These are phyloP conservation scores for Claviceps capensis DNA, from an alignment of 2,329 filamentous ascomycete species.

Conservation along the genomic window DNA sequence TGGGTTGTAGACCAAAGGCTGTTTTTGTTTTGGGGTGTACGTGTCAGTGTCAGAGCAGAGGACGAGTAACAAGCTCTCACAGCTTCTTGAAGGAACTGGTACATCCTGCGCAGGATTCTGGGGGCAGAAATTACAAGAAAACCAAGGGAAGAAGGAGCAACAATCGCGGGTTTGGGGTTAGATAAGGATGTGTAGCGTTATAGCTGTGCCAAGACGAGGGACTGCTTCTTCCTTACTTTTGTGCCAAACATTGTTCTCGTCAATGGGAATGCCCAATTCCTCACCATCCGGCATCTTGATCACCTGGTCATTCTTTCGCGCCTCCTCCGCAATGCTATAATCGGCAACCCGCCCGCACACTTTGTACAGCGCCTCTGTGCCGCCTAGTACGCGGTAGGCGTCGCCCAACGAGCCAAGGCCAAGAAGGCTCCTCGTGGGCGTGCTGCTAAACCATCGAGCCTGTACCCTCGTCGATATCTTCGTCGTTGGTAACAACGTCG, in stretches of 20 bases:
- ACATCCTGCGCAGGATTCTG: no score
- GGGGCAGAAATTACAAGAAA: background rate
- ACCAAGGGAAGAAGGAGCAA: background rate
- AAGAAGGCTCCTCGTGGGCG: conserved; percentile 19
- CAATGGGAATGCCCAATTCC: conserved; percentile 49
- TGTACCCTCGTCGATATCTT: conserved; percentile 9
- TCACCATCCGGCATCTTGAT: conserved; percentile 64
- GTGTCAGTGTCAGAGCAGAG: background rate
- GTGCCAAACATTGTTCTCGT: conserved; percentile 48
- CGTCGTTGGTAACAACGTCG: background rate
- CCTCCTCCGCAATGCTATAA: conserved; percentile 59
- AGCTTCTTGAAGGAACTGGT: no score
- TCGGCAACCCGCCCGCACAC: conserved; percentile 58
- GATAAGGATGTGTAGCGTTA: conserved; percentile 3
- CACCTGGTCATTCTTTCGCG: conserved; percentile 51
- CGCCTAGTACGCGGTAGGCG: conserved; percentile 63
- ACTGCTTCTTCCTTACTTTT: conserved; percentile 37
- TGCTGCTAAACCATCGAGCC: conserved; percentile 23
- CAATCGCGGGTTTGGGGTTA: no score
- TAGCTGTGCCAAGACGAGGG: background rate
- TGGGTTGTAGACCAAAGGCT: conserved; percentile 71
- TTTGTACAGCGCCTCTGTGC: conserved; percentile 67
- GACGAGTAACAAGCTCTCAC: no score
- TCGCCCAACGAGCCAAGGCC: conserved; percentile 22
- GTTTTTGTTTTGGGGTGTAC: background rate